These are phyloP conservation scores for Chaetomium sp. DNA, from an alignment of 2,329 filamentous ascomycete genomes.

Conservation along the genomic window DNA sequence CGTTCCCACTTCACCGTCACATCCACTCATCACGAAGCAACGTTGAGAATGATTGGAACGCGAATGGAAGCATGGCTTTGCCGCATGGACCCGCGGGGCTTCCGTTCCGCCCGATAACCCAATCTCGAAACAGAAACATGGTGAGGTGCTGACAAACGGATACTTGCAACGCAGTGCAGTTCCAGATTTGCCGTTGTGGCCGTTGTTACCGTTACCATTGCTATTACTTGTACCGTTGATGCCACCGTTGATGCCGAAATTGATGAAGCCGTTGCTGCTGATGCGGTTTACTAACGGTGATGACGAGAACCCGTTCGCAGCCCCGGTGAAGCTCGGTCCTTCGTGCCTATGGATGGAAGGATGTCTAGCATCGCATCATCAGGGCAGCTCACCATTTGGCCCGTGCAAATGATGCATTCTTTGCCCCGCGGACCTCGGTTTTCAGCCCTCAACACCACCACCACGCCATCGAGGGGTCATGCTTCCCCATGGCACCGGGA, in stretches of 20 bases:
- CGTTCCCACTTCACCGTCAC: slow-evolving; percentile 5
- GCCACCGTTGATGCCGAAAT: too few species aligned
- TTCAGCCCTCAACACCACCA: slow-evolving; percentile 18
- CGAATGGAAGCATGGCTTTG: slow-evolving; percentile 19
- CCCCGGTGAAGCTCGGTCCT: too few species aligned
- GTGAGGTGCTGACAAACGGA: neutral
- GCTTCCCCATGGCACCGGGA: neutral
- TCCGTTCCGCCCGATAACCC: slow-evolving; percentile 5
- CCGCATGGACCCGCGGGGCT: slow-evolving; percentile 12
- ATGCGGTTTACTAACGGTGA: neutral
- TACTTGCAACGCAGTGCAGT: neutral
- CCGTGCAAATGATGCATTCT: neutral
- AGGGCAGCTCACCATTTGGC: neutral
- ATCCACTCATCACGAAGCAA: neutral
- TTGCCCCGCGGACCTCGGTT: neutral
- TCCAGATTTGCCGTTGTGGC: neutral
- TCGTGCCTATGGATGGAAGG: neutral
- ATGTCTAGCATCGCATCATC: slow-evolving; percentile 8
- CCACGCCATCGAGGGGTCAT: slow-evolving; percentile 9
- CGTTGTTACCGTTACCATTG: too few species aligned
- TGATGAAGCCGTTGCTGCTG: neutral
- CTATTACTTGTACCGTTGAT: neutral
- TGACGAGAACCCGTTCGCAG: slow-evolving; percentile 8
- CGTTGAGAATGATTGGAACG: slow-evolving; percentile 27
- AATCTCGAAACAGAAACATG: slow-evolving; percentile 1